These are phyloP conservation scores for Volvox carteri DNA, from an alignment of 163 green algal species.

Conservation along the genomic window DNA sequence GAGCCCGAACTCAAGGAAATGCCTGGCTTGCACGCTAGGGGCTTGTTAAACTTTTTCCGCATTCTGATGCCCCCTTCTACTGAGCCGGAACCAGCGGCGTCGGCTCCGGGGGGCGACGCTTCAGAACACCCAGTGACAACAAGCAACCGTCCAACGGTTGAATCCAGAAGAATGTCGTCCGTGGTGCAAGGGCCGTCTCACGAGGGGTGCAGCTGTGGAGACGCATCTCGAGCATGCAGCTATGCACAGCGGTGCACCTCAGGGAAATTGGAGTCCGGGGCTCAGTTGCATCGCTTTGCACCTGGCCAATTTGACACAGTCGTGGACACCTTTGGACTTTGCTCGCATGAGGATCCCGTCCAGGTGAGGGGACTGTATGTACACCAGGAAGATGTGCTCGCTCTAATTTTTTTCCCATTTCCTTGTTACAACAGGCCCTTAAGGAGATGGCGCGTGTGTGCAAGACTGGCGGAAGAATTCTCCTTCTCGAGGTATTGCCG, in stretches of 20 bases:
- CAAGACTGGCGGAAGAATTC: constrained; percentile 79
- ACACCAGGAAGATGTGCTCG: background rate
- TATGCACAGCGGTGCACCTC: constrained; percentile 35
- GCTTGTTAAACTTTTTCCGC: constrained; percentile 54
- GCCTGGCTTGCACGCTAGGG: constrained; percentile 33
- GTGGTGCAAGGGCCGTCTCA: background rate
- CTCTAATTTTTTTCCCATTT: background rate
- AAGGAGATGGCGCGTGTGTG: constrained; percentile 76
- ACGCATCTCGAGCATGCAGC: background rate
- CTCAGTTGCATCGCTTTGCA: constrained; percentile 59
- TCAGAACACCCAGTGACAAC: background rate
- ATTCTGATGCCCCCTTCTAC: constrained; percentile 6
- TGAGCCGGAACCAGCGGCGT: background rate
- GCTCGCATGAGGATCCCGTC: constrained; percentile 81
- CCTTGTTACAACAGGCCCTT: constrained; percentile 59
- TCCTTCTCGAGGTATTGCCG: constrained; percentile 79
- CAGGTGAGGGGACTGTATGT: constrained; percentile 46
- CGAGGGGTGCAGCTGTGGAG: background rate
- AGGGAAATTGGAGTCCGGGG: constrained; percentile 37
- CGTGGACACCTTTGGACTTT: constrained; percentile 93
- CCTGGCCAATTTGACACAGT: constrained; percentile 83
- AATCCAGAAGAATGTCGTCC: too few relatives aligned
- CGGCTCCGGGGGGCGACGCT: background rate
- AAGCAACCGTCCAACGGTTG: background rate
- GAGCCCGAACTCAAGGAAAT: background rate